phyloP scores from a whole-genome alignment of 805 yeast genomes.

The Huiozyma naganishii region DNA sequence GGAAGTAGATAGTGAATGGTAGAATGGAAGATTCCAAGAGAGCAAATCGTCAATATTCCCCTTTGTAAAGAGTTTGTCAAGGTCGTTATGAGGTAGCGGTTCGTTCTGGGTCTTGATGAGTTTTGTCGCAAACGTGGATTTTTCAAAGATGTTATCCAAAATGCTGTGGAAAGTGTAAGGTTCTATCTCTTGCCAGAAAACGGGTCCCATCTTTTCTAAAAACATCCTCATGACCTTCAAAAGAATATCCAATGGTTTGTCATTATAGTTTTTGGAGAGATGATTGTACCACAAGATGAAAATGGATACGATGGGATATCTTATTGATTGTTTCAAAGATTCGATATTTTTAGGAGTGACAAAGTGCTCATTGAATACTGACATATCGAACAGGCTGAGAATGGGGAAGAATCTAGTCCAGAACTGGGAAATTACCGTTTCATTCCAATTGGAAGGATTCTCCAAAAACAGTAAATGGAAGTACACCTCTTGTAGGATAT shows the following conservation, averaged over 20 bases:
- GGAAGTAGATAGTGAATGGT: constrained; percentile 34
- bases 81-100: constrained; percentile 20
- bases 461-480: constrained; percentile 43
- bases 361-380: constrained; percentile 19
- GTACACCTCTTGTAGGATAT: constrained; percentile 46
- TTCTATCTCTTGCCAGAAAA: constrained; percentile 45
- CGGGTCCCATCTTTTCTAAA: constrained; percentile 31
- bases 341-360: constrained; percentile 22
- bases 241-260: constrained; percentile 38
- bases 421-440: constrained; percentile 19
- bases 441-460: constrained; percentile 38
- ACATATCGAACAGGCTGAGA: constrained; percentile 18
- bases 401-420: constrained; percentile 26
- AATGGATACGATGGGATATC: constrained; percentile 23
- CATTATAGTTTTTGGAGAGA: constrained; percentile 18
- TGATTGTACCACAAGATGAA: constrained; percentile 27
- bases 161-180: constrained; percentile 47
- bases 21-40: constrained; percentile 44
- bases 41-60: constrained; percentile 35
- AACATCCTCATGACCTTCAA: constrained; percentile 41
- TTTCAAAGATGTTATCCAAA: constrained; percentile 49
- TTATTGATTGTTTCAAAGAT: constrained; percentile 22
- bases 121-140: constrained; percentile 35
- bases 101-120: constrained; percentile 25
- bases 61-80: constrained; percentile 17